Base-by-base conservation (phyloP, 345 rosid species). In the Acer saccharum region DNA sequence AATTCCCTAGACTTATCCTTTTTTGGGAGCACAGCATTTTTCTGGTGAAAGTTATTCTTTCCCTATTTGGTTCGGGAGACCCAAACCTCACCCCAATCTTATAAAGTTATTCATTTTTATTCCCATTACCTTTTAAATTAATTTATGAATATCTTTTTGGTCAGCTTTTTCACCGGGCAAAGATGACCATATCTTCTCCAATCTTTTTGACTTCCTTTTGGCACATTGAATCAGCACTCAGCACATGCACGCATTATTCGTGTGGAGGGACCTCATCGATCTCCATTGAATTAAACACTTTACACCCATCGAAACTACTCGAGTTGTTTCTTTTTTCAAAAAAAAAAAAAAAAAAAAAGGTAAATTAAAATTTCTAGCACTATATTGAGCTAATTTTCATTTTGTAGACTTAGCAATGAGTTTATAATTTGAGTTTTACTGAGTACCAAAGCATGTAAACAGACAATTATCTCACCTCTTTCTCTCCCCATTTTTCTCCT, bases 31-130 rank as follows among this genome's bases (percentile, higher is more conserved):
- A 50, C 39, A 35, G 39, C 39, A 35, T 35, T 23, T 61, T 18
- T 13, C 68, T 18, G 9, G 29, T 55, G 55, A 18, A 17, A 13
- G 65, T 69, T 27, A 55, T 71, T 60, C 75, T 78, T 82, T 75
- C 76, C 79, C 79, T 13, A 65, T 78, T 71, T 75, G 71, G 84
- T 27, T 27, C 50, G 66, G 63, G 39, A 46, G 55, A 61, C 50
- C 18, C 27, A 11, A 20, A 57, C 16, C 20, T 23, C n/a, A 11
- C 27, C 7, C 48, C 62, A 1, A 50, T 12, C 5, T 0, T 48
- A 12, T 13, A 35, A 7, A 63, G 41, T 76, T 41, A 18, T 11
- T 58, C 12, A 43, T 2, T 67, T 43, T 71, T 77, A 44, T 64
- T 58, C 68, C 74, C n/a, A 50, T 60, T 18, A 11, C 48, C 62